Conservation (phyloP, 306 rosid species). For the Parietaria judaica region DNA sequence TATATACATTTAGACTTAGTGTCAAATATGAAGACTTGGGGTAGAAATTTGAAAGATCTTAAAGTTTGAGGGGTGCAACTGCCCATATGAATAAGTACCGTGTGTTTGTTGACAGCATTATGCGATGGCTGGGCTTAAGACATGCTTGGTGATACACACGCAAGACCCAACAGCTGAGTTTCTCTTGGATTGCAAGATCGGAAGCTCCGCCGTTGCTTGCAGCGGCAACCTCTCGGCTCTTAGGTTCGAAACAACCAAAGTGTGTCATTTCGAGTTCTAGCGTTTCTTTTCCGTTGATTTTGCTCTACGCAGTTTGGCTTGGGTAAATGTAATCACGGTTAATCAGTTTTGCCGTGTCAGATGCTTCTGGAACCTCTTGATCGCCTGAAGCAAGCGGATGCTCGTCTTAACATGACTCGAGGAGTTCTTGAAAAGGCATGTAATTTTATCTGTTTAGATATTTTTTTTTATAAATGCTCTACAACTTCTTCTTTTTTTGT, state of each 20-base stretch:
- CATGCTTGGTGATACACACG: slow-evolving; percentile 75
- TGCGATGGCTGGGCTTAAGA: slow-evolving; percentile 73
- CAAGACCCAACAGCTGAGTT: slow-evolving; percentile 85
- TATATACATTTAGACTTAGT: too few relatives aligned
- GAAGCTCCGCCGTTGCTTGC: slow-evolving; percentile 59
- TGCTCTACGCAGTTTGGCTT: slow-evolving; percentile 6
- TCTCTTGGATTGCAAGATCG: slow-evolving; percentile 75
- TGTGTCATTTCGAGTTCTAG: slow-evolving; percentile 28
- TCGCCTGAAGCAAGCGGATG: slow-evolving; percentile 77
- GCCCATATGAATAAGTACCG: too few relatives aligned
- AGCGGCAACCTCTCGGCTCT: slow-evolving; percentile 67
- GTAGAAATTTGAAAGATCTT: too few relatives aligned
- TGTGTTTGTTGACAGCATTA: slow-evolving; percentile 50
- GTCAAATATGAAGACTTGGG: too few relatives aligned
- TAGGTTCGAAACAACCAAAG: slow-evolving; percentile 91
- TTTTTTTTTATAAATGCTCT: slow-evolving; percentile 12
- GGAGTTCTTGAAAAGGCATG: slow-evolving; percentile 93
- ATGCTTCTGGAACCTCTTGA: slow-evolving; percentile 80
- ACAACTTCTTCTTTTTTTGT: neutral
- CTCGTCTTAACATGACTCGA: slow-evolving; percentile 75
- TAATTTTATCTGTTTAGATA: slow-evolving; percentile 16
- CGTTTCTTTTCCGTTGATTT: slow-evolving; percentile 9
- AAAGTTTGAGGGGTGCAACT: too few relatives aligned
- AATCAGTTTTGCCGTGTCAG: slow-evolving; percentile 28
- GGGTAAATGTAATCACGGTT: slow-evolving; percentile 1